Evolutionary conservation across 2,329 filamentous ascomycete genomes (phyloP).

Genomic region (Alternaria ventricosa): DNA sequence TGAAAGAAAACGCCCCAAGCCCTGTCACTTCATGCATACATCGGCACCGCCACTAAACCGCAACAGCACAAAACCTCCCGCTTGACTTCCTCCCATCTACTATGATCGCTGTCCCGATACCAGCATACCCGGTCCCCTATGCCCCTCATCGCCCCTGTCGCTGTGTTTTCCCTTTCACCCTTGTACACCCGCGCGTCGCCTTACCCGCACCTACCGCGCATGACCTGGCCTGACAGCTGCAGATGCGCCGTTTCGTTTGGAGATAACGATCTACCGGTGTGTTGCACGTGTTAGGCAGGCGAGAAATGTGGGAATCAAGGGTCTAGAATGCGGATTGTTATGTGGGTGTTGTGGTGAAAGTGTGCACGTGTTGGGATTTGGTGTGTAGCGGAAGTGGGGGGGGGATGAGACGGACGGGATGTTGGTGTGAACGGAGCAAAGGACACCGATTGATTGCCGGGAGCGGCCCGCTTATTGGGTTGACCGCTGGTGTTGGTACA

Average conservation of each 20-base stretch:
- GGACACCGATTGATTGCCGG: conserved; percentile 3
- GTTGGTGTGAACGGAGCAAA: neutral
- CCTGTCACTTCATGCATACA: neutral
- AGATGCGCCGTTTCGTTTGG: neutral
- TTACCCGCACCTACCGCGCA: conserved; percentile 17
- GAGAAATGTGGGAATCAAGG: neutral
- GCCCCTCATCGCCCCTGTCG: neutral
- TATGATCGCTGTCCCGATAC: neutral
- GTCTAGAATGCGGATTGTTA: neutral
- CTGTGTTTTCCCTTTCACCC: neutral
- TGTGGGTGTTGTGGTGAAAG: neutral
- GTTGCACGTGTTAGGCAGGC: neutral
- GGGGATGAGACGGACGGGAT: neutral
- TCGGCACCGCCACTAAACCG: neutral
- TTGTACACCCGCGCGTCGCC: conserved; percentile 1
- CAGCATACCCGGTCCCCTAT: conserved; percentile 7
- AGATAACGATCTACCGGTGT: conserved; percentile 1
- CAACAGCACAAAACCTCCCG: neutral
- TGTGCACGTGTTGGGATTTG: neutral
- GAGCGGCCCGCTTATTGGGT: neutral
- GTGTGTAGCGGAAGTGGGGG: conserved; percentile 1
- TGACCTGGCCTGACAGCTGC: neutral
- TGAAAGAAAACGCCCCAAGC: neutral
- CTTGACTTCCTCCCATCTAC: neutral
- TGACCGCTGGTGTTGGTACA: conserved; percentile 4